These are phyloP conservation scores for Dittrichia graveolens DNA, from an alignment of 129 eudicot genomes.

Conservation along the genomic window DNA sequence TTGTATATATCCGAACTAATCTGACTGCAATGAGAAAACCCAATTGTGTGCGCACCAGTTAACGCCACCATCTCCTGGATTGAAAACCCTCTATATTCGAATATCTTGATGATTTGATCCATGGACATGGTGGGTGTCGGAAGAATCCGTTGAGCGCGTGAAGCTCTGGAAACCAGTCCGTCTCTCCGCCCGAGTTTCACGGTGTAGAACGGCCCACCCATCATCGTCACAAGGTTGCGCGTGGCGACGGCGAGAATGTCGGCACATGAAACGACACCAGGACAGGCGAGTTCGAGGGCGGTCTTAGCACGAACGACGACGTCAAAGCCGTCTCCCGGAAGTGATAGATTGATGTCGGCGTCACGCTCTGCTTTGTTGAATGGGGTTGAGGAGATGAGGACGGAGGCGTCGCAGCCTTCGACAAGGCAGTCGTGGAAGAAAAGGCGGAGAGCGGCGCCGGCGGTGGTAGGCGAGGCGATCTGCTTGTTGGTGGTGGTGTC, in stretches of 20 bases:
- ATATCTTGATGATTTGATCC: conserved; percentile 43
- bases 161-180: conserved; percentile 42
- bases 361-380: conserved; percentile 71
- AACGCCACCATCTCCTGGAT: conserved; percentile 67
- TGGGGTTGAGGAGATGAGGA: conserved; percentile 73
- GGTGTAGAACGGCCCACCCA: conserved; percentile 65
- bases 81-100: conserved; percentile 46
- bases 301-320: conserved; percentile 74
- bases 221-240: conserved; percentile 59
- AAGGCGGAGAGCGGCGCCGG: conserved; percentile 74
- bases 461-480: conserved; percentile 78
- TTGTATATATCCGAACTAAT: conserved; percentile 55
- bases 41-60: conserved; percentile 73
- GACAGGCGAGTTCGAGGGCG: conserved; percentile 77
- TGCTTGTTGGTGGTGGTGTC: conserved; percentile 78
- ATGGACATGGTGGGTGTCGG: conserved; percentile 62
- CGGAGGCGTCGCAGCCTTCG: conserved; percentile 75
- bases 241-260: conserved; percentile 73
- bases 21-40: conserved; percentile 70
- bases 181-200: conserved; percentile 64
- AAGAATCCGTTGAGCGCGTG: conserved; percentile 40
- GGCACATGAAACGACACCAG: conserved; percentile 73
- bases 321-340: conserved; percentile 84
- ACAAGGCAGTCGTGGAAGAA: conserved; percentile 91
- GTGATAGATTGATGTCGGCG: conserved; percentile 80